Base-by-base conservation (phyloP, 176 grass and related monocot genomes). In the Musa schizocarpa region DNA sequence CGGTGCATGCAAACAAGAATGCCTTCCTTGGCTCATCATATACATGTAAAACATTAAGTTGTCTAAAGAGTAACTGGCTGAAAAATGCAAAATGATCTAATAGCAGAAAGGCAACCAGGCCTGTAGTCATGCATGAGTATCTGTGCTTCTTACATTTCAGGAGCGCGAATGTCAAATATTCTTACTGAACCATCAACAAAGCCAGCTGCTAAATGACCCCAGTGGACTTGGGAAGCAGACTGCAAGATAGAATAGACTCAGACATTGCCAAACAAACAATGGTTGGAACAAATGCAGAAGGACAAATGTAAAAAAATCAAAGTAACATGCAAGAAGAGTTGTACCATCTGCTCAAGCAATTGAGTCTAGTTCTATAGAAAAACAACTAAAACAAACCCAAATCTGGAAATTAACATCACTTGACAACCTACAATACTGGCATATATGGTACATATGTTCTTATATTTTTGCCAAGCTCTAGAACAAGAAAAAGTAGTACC, bases 81-180 rank as follows among this genome's bases (percentile, higher is more conserved):
- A 43, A 53, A 80, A 70, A n/a, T 70, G 14, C 14, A 53, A 57
- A 77, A 65, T 50, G 84, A 52, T 65, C 68, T 26, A 9, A 29
- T 43, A 16, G 11, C 24, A 14, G 34, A 43, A 72, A 6, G 27
- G 64, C 65, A 50, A 49, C 17, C 4, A 43, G 3, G 34, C 34
- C 34, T 0, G 34, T 43, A 0, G 34, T 43, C 34, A 43, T 43
- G 34, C 4, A 5, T 6, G 34, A 43, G 34, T 43, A 43, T 43
- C 6, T 73, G 43, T 2, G 59, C 27, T 76, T 58, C 77, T 85
- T 85, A 97, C 94, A 74, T 81, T 34, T 93, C 90, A 69, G 88
- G 80, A 72, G 74, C 73, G 68, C 88, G 86, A 21, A 91, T 82
- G 65, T 97, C 94, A 88, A 89, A 97, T 97, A 97, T 91, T 78